phyloP scores from a whole-genome alignment of 1,284 basidiomycete species.

The Melanopsichium pennsylvanicum region DNA sequence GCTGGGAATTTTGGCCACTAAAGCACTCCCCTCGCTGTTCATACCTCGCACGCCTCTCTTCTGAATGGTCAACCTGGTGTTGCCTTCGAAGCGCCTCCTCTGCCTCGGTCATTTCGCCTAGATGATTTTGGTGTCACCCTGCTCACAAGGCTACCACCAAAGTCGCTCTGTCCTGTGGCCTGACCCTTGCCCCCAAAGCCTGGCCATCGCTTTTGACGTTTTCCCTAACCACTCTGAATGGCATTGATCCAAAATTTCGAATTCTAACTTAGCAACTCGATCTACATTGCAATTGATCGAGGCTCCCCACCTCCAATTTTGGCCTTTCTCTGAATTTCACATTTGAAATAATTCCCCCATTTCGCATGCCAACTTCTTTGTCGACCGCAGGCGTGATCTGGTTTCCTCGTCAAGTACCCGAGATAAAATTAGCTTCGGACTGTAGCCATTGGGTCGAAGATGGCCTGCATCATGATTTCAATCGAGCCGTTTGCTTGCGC shows the following conservation, averaged over 20 bases:
- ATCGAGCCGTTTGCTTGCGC: not conserved
- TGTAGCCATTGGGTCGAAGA: not conserved
- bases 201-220: no score
- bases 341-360: no score
- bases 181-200: no score
- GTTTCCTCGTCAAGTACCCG: not conserved
- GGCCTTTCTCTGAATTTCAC: not conserved
- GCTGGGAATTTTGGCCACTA: constrained; percentile 11
- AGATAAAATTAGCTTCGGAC: constrained; percentile 3
- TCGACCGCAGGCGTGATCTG: no score
- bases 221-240: no score
- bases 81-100: not conserved
- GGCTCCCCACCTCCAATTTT: not conserved
- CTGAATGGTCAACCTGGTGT: not conserved
- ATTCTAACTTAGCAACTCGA: not conserved
- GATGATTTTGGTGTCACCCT: not conserved
- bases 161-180: not conserved
- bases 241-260: constrained; percentile 1
- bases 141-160: not conserved
- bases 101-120: not conserved
- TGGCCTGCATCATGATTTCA: constrained; percentile 9
- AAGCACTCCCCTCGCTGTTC: not conserved
- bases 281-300: constrained; percentile 1
- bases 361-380: no score
- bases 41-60: not conserved